These are phyloP conservation scores for Trichosphaerium sp. DNA, from an alignment of 78 protist species.

Conservation along the genomic window DNA sequence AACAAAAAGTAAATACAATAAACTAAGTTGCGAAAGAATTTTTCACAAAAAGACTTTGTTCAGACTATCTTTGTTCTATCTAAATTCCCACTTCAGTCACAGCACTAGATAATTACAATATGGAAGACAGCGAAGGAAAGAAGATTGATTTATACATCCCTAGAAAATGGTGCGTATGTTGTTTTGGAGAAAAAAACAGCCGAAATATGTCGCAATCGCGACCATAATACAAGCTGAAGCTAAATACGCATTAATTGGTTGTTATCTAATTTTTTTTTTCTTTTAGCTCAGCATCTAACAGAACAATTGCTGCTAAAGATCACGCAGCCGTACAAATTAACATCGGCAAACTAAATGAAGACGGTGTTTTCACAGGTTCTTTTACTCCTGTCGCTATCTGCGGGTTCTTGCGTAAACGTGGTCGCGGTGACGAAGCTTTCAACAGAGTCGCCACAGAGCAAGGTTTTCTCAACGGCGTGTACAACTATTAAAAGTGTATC, in stretches of 20 bases:
- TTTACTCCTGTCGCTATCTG: conserved; percentile 57
- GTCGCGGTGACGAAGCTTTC: conserved; percentile 60
- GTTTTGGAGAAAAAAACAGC: too few species aligned
- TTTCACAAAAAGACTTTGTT: too few species aligned
- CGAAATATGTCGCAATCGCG: background rate
- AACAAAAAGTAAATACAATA: too few species aligned
- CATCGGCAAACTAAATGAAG: conserved; percentile 78
- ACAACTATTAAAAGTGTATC: too few species aligned
- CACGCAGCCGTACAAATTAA: conserved; percentile 92
- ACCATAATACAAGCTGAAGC: background rate
- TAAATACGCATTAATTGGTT: background rate
- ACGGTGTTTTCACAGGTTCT: conserved; percentile 60
- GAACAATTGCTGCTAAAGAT: conserved; percentile 75
- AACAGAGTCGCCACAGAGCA: conserved; percentile 57
- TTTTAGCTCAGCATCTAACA: conserved; percentile 80
- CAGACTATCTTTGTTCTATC: too few species aligned
- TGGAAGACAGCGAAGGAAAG: conserved; percentile 65
- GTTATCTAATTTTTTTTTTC: background rate
- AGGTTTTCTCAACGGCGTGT: conserved; percentile 58
- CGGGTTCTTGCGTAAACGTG: conserved; percentile 64
- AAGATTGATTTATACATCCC: conserved; percentile 79
- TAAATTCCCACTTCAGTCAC: too few species aligned
- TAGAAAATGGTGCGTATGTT: conserved; percentile 72
- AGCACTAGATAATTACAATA: too few species aligned
- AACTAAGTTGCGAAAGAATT: too few species aligned